Base-by-base conservation (phyloP, 306 rosid species). In the Lathyrus sativus region DNA sequence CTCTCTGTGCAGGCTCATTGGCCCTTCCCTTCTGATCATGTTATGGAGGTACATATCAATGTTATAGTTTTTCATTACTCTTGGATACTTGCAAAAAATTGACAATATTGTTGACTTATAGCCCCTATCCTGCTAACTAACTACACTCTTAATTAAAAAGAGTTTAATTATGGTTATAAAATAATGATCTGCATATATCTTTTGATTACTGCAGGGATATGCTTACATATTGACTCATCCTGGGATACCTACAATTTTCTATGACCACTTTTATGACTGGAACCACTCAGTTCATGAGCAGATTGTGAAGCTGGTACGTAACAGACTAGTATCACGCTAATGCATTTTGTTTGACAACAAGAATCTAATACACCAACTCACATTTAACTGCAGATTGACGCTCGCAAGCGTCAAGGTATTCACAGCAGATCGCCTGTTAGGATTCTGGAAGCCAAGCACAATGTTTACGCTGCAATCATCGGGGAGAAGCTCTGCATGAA, bases 221-320 rank as follows among this genome's bases (percentile, higher is more conserved):
- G 83, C 96, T 41, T 92, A 92, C 68, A 84, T 89, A 72, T 82
- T 92, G 68, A 92, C 92, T 14, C 98, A 92, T 83, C 96, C 98
- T 0, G 98, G 98, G 71, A 85, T 80, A 50, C 98, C 98, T n/a
- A 65, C 91, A 11, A 89, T 92, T 67, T 92, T 92, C 78, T 92
- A 89, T 67, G 98, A 92, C 71, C 98, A 92, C 81, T 89, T 89
- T 9, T 89, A 68, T 68, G 96, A 89, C 49, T 83, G 79, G 92
- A 89, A 78, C 14, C 70, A 82, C 67, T 78, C 96, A 59, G 65
- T 59, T 54, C 96, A 76, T 55, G 84, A 82, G 3, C 91, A 92
- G 81, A 89, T 89, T 44, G 92, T 85, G 72, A 92, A 86, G 79
- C 74, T 89, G 90, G 98, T 92, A 87, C 2, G 85, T 57, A 19